phyloP scores from a whole-genome alignment of 768 basidiomycete genomes.

The Botryobasidium botryosum region DNA sequence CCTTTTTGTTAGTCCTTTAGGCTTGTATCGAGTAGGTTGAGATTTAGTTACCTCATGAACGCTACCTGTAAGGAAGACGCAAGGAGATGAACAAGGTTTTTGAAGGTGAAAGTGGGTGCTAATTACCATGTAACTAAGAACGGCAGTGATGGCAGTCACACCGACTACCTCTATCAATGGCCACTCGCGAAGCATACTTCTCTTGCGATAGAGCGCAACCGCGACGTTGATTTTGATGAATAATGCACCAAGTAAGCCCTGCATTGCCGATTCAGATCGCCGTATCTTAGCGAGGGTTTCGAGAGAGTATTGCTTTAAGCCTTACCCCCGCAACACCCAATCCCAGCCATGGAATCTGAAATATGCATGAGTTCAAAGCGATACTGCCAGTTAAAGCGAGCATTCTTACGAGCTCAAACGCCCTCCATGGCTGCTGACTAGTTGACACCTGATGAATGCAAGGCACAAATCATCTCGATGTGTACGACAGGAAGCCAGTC shows the following conservation, averaged over 20 bases:
- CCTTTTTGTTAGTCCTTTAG: background rate
- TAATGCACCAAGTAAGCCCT: conserved; percentile 51
- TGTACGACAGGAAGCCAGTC: background rate
- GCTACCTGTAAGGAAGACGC: conserved; percentile 32
- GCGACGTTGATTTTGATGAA: conserved; percentile 51
- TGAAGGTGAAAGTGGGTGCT: no score
- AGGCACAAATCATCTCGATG: background rate
- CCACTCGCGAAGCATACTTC: conserved; percentile 38
- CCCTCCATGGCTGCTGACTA: conserved; percentile 44
- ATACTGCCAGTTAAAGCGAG: background rate
- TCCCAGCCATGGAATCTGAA: conserved; percentile 53
- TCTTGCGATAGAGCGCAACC: conserved; percentile 41
- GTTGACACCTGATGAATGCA: conserved; percentile 31
- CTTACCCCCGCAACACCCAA: conserved; percentile 46
- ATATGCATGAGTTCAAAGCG: conserved; percentile 1
- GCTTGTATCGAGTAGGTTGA: conserved; percentile 5
- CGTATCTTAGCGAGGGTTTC: background rate
- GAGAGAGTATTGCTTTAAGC: background rate
- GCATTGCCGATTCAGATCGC: background rate
- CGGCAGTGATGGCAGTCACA: conserved; percentile 48
- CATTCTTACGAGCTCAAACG: conserved; percentile 45
- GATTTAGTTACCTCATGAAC: conserved; percentile 45
- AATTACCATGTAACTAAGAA: conserved; percentile 44
- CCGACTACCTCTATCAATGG: conserved; percentile 48
- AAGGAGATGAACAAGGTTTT: no score